Conservation (phyloP, 2,329 filamentous ascomycete species). For the Calonectria honghensis region DNA sequence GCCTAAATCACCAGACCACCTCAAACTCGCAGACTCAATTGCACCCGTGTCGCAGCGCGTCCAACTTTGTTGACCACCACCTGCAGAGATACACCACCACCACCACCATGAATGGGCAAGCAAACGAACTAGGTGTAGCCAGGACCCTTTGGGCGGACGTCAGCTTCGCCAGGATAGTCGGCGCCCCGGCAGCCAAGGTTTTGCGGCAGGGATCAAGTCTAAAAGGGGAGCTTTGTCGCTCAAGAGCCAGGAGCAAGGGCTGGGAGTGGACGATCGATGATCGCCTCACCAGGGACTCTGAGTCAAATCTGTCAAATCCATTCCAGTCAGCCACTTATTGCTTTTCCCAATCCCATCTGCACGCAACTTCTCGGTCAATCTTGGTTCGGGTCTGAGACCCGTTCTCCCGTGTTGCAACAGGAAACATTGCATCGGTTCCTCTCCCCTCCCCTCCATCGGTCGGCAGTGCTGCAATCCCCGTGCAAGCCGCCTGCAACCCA, state of each 20-base stretch:
- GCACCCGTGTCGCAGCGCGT: conserved; percentile 38
- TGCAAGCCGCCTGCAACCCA: conserved; percentile 37
- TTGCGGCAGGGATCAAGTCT: conserved; percentile 50
- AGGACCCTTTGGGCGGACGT: conserved; percentile 37
- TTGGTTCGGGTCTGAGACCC: conserved; percentile 36
- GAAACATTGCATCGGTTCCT: conserved; percentile 25
- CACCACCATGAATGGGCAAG: conserved; percentile 20
- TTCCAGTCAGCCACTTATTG: conserved; percentile 52
- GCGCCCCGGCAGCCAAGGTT: conserved; percentile 47
- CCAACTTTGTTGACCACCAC: conserved; percentile 52
- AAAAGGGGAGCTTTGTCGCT: conserved; percentile 43
- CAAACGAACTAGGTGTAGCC: conserved; percentile 30
- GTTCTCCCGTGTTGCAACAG: conserved; percentile 37
- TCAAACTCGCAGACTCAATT: conserved; percentile 23
- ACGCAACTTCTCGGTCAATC: conserved; percentile 47
- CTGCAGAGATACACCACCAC: conserved; percentile 34
- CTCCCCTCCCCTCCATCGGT: conserved; percentile 30
- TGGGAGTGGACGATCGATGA: conserved; percentile 50
- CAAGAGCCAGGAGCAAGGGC: conserved; percentile 34
- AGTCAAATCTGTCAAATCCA: conserved; percentile 56
- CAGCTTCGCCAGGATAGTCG: conserved; percentile 46
- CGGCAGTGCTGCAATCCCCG: conserved; percentile 24
- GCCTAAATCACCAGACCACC: conserved; percentile 39
- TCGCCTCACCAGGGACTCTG: conserved; percentile 51
- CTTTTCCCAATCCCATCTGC: conserved; percentile 48